phyloP scores from a whole-genome alignment of 2,329 filamentous ascomycete species.

The Bisporella sp. region DNA sequence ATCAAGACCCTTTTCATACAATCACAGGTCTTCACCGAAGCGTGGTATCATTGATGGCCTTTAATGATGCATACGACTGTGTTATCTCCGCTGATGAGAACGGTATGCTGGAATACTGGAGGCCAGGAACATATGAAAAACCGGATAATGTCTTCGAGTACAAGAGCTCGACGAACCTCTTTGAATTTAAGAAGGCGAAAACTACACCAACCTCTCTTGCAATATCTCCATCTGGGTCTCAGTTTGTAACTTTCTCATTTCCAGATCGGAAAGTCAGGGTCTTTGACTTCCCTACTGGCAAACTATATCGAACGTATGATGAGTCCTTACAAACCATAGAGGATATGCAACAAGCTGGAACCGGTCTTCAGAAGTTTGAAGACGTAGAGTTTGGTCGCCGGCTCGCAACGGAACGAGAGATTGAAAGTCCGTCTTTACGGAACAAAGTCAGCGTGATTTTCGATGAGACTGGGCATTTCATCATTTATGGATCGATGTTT shows the following conservation, averaged over 20 bases:
- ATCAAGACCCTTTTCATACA: constrained; percentile 66
- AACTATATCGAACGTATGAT: constrained; percentile 88
- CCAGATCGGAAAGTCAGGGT: constrained; percentile 89
- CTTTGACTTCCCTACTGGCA: constrained; percentile 86
- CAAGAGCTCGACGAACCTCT: constrained; percentile 90
- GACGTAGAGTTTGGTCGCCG: constrained; percentile 87
- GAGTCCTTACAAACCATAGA: constrained; percentile 85
- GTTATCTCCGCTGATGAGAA: constrained; percentile 82
- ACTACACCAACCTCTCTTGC: constrained; percentile 75
- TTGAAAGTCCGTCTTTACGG: constrained; percentile 63
- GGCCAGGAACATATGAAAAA: constrained; percentile 78
- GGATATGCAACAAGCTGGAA: constrained; percentile 94
- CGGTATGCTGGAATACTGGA: constrained; percentile 98
- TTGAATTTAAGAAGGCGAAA: constrained; percentile 96
- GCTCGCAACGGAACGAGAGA: constrained; percentile 76
- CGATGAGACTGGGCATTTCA: constrained; percentile 92
- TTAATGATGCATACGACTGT: constrained; percentile 84
- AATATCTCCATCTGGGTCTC: constrained; percentile 77
- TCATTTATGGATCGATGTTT: constrained; percentile 86
- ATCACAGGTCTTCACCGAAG: constrained; percentile 74
- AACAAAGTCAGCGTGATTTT: constrained; percentile 82
- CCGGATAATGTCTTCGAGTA: constrained; percentile 86
- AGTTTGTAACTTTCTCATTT: constrained; percentile 84
- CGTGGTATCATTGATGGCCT: constrained; percentile 78
- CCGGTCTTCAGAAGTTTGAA: constrained; percentile 72